A percentile compares a stretch with the other conserved stretches of the same genome.
These are phyloP conservation scores for Typha latifolia DNA, from an alignment of 176 grass and related monocot genomes.

Conservation along the genomic window DNA sequence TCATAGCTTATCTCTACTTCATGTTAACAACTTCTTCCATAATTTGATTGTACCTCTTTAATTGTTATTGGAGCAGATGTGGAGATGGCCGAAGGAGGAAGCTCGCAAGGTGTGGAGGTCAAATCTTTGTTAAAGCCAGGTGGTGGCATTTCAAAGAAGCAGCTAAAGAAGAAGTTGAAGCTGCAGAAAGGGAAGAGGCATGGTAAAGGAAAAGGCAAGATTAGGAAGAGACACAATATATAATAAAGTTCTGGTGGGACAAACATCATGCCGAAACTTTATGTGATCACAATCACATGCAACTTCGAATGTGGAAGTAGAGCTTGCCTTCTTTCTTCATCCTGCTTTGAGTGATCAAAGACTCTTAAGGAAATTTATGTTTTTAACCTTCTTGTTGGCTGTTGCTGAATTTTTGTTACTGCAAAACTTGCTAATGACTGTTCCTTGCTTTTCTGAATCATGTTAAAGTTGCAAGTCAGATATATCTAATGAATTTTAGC, in stretches of 20 bases:
- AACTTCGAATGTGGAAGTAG: not conserved
- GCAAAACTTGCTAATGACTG: too few relatives aligned
- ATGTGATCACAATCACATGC: too few relatives aligned
- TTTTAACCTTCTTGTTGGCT: too few relatives aligned
- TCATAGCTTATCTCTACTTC: not conserved
- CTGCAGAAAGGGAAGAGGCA: slow-evolving; percentile 66
- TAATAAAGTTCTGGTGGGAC: not conserved
- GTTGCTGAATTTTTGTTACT: too few relatives aligned
- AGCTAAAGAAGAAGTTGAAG: slow-evolving; percentile 58
- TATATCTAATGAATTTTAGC: too few relatives aligned
- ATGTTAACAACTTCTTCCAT: not conserved
- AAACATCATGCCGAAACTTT: not conserved
- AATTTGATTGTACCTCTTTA: not conserved
- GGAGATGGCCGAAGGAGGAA: slow-evolving; percentile 55
- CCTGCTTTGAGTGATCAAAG: not conserved
- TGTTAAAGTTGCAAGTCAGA: too few relatives aligned
- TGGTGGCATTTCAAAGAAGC: slow-evolving; percentile 79
- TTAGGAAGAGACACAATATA: slow-evolving; percentile 29
- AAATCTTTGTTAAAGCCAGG: slow-evolving; percentile 52
- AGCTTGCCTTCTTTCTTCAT: not conserved
- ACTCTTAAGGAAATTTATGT: too few relatives aligned
- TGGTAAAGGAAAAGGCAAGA: slow-evolving; percentile 58
- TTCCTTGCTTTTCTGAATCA: too few relatives aligned
- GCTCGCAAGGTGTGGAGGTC: slow-evolving; percentile 9
- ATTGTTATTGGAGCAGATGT: slow-evolving; percentile 24